A percentile compares a stretch with the other conserved stretches of the same genome.
phyloP scores from a whole-genome alignment of 2,329 filamentous ascomycete species.

The Trichophyton rubrum region DNA sequence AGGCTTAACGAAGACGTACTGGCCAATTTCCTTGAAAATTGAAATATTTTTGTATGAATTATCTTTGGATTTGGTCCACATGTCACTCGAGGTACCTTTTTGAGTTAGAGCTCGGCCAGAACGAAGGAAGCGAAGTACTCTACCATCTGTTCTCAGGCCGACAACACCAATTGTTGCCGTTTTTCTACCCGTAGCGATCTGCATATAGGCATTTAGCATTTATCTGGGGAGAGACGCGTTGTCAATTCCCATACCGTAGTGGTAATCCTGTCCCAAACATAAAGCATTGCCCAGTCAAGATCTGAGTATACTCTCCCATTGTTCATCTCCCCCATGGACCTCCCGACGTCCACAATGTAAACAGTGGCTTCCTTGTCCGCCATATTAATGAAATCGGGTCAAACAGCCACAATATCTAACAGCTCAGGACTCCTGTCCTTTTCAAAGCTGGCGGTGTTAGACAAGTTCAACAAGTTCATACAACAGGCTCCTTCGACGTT shows the following conservation, averaged over 20 bases:
- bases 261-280: slow-evolving; percentile 88
- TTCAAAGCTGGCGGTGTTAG: too few species aligned
- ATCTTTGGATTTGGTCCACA: slow-evolving; percentile 41
- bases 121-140: slow-evolving; percentile 9
- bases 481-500: too few species aligned
- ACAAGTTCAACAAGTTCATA: background rate
- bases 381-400: slow-evolving; percentile 42
- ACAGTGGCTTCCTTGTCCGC: slow-evolving; percentile 85
- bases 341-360: slow-evolving; percentile 79
- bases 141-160: slow-evolving; percentile 63
- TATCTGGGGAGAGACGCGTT: background rate
- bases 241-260: slow-evolving; percentile 43
- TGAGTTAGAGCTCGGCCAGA: slow-evolving; percentile 4
- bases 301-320: slow-evolving; percentile 64
- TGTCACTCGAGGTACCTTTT: slow-evolving; percentile 51
- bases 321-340: slow-evolving; percentile 64
- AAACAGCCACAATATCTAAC: background rate
- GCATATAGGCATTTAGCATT: background rate
- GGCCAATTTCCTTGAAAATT: slow-evolving; percentile 51
- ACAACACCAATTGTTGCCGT: slow-evolving; percentile 66
- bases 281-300: slow-evolving; percentile 79
- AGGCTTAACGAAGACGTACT: slow-evolving; percentile 41
- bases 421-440: background rate
- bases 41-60: slow-evolving; percentile 71
- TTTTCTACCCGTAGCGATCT: slow-evolving; percentile 57